Percentiles rank a stretch among this genome's conserved stretches.
These are phyloP conservation scores for Sclerotiophoma versabilis DNA, from an alignment of 2,329 filamentous ascomycete species.

Conservation along the genomic window DNA sequence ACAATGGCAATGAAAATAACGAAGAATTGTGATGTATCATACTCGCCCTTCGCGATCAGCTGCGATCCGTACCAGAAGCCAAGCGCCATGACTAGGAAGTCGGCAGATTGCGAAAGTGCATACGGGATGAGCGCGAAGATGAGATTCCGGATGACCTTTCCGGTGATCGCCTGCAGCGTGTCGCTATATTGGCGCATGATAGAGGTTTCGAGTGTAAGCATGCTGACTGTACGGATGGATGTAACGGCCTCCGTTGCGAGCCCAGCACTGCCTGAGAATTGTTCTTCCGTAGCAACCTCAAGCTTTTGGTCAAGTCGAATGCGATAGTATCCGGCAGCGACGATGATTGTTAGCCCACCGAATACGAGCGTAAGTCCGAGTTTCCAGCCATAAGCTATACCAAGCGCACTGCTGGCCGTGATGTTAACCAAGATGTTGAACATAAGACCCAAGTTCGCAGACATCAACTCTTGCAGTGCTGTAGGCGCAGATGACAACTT, in stretches of 20 bases:
- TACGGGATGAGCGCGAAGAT: slow-evolving; percentile 8
- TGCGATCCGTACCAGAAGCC: slow-evolving; percentile 15
- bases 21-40: slow-evolving; percentile 5
- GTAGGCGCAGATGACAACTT: slow-evolving; percentile 76
- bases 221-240: slow-evolving; percentile 14
- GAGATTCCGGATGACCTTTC: slow-evolving; percentile 3
- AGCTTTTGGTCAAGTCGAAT: slow-evolving; percentile 19
- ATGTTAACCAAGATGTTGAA: slow-evolving; percentile 79
- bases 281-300: slow-evolving; percentile 6
- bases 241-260: slow-evolving; percentile 12
- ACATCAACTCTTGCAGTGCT: slow-evolving; percentile 76
- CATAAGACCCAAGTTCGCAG: slow-evolving; percentile 78
- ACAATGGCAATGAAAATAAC: slow-evolving; percentile 14
- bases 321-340: slow-evolving; percentile 77
- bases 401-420: slow-evolving; percentile 66
- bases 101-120: slow-evolving; percentile 5
- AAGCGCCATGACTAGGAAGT: slow-evolving; percentile 13
- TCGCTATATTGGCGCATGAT: slow-evolving; percentile 5
- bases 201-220: slow-evolving; percentile 8
- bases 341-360: slow-evolving; percentile 74
- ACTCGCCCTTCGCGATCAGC: slow-evolving; percentile 6
- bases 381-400: slow-evolving; percentile 66
- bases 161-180: background rate
- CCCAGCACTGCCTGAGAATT: slow-evolving; percentile 10
- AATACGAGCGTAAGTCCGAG: slow-evolving; percentile 78